Conservation (phyloP, 768 basidiomycete species). For the Calocybe indica region DNA sequence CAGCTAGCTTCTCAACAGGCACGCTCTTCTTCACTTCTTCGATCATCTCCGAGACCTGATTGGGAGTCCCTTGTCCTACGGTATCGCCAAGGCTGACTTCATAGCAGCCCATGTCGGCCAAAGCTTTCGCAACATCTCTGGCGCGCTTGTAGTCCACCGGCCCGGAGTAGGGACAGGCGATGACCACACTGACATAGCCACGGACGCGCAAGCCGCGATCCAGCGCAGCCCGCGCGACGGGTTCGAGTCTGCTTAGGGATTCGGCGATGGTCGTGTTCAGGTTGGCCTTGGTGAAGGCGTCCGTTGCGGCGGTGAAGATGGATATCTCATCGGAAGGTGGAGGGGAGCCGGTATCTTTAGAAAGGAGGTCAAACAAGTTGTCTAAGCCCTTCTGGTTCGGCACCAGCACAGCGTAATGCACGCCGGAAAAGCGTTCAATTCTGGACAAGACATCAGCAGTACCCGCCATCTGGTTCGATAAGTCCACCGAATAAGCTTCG, state of each 20-base stretch:
- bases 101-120: slow-evolving; percentile 90
- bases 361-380: slow-evolving; percentile 54
- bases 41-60: slow-evolving; percentile 60
- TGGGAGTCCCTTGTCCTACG: slow-evolving; percentile 78
- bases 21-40: slow-evolving; percentile 61
- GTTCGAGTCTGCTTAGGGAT: slow-evolving; percentile 57
- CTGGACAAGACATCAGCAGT: slow-evolving; percentile 67
- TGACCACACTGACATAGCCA: slow-evolving; percentile 82
- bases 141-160: slow-evolving; percentile 59
- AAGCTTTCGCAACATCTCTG: slow-evolving; percentile 59
- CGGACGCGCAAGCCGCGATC: slow-evolving; percentile 62
- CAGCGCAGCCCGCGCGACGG: slow-evolving; percentile 57
- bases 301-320: slow-evolving; percentile 85
- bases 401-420: slow-evolving; percentile 73
- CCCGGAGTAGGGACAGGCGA: slow-evolving; percentile 86
- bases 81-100: slow-evolving; percentile 93
- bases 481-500: neutral
- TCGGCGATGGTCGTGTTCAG: slow-evolving; percentile 71
- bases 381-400: slow-evolving; percentile 79
- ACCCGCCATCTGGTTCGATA: slow-evolving; percentile 67
- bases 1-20: slow-evolving; percentile 67
- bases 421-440: slow-evolving; percentile 45
- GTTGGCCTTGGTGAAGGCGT: slow-evolving; percentile 82
- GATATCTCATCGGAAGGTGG: slow-evolving; percentile 78
- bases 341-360: slow-evolving; percentile 26